A percentile compares a stretch with the other conserved stretches of the same genome.
These are phyloP conservation scores for Chaetomiaceae sp. DNA, from an alignment of 2,329 filamentous ascomycete genomes.

Conservation along the genomic window DNA sequence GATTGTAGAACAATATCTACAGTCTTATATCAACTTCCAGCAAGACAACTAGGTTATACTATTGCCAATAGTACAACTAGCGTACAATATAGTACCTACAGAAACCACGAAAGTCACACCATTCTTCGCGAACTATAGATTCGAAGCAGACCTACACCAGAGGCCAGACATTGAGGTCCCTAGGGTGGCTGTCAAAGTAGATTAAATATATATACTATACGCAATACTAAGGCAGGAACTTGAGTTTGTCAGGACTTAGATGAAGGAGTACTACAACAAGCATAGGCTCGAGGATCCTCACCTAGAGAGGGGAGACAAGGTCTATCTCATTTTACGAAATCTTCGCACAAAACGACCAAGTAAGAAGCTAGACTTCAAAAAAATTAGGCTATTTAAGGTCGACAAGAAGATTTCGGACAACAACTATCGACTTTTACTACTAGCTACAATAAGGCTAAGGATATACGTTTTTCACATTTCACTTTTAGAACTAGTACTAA, in stretches of 20 bases:
- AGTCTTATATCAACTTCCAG: conserved; percentile 17
- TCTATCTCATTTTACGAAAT: conserved; percentile 7
- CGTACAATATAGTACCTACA: conserved; percentile 18
- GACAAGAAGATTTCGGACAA: background rate
- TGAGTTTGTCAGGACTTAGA: conserved; percentile 5
- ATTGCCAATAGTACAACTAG: conserved; percentile 15
- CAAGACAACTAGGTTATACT: conserved; percentile 19
- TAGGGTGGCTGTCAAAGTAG: conserved; percentile 1
- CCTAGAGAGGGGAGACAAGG: conserved; percentile 10
- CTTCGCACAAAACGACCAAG: conserved; percentile 9
- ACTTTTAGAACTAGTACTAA: conserved; percentile 10
- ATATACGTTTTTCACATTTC: conserved; percentile 12
- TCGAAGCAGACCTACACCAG: conserved; percentile 11
- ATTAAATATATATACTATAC: conserved; percentile 3
- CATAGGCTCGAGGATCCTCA: conserved; percentile 11
- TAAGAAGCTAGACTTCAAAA: conserved; percentile 11
- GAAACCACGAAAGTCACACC: conserved; percentile 14
- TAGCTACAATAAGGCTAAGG: background rate
- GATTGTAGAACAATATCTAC: conserved; percentile 13
- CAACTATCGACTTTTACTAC: conserved; percentile 9
- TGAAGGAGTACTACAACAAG: conserved; percentile 12
- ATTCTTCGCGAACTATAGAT: conserved; percentile 18
- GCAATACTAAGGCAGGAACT: conserved; percentile 6
- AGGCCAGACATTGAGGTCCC: conserved; percentile 4
- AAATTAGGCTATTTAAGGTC: conserved; percentile 10